Base-by-base conservation (phyloP, 1,284 basidiomycete genomes). In the Leccinum pachyderme region DNA sequence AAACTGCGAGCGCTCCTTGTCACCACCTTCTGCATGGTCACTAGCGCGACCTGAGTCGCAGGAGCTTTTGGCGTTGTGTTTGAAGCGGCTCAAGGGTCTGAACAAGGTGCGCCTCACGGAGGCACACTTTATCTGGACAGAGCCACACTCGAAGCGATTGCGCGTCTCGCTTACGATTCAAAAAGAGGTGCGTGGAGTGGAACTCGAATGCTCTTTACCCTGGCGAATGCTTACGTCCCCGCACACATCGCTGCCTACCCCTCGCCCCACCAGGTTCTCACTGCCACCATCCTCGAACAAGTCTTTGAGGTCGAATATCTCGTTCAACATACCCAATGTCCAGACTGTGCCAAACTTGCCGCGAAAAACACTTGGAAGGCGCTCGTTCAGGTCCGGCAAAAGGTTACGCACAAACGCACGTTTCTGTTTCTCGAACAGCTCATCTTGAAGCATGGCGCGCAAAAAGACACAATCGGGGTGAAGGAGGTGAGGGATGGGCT, bases 291-390 rank as follows among this genome's bases (percentile, higher is more conserved):
- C 65, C 79, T 99, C 44, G 96, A 99, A 72, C 97, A 98, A 81
- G 87, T 95, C 2, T 99, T 99, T 65, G 95, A 98, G 74, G 86
- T 99, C 62, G 95, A 97, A 71, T 95, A 95, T 65, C 83, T 98
- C 52, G 93, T 99, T 2, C 93, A 97, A 68, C 88, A 98, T 61
- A 92, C 93, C 0, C 96, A 99, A 78, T 99, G 96, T 72, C 88
- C 93, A 0, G 91, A 95, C 64, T 99, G 97, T 71, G 82, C 95
- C 0, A 86, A 87, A 61, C 81, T 98, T 5, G 97, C 96, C 0
- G 96, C 97, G 4, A 99, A 99, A 77, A 98, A 99, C 72, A 98
- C 95, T 0, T 99, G 96, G 97, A 93, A 93, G 67, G 95, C 96
- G 0, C 81, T 94, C 52, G 95, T 99, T 2, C 97, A 99, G 78